phyloP scores from a whole-genome alignment of 768 basidiomycete species.

The Phaeotremella skinneri region DNA sequence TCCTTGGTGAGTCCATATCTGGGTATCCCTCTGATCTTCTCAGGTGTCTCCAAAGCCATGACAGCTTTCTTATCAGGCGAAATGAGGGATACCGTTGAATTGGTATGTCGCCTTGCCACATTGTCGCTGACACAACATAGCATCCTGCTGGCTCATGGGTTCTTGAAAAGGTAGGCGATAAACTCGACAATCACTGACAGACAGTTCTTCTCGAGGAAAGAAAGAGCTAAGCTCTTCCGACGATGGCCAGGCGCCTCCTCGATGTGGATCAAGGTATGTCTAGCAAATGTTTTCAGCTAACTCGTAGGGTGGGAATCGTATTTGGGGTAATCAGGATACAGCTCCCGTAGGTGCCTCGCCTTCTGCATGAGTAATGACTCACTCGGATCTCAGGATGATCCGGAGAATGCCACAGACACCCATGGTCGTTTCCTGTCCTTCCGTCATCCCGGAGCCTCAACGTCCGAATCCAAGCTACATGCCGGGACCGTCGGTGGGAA shows the following conservation, averaged over 20 bases:
- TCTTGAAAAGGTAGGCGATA: slow-evolving; percentile 48
- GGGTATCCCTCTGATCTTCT: not conserved
- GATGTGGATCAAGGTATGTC: slow-evolving; percentile 83
- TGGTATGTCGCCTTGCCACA: slow-evolving; percentile 60
- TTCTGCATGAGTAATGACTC: slow-evolving; percentile 49
- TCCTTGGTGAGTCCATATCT: slow-evolving; percentile 64
- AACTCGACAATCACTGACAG: slow-evolving; percentile 55
- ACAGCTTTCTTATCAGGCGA: slow-evolving; percentile 91
- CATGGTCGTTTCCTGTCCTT: slow-evolving; percentile 85
- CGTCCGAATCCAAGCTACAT: slow-evolving; percentile 28
- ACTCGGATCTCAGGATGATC: slow-evolving; percentile 72
- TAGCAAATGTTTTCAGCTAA: not conserved
- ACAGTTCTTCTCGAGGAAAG: slow-evolving; percentile 84
- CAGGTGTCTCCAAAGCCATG: slow-evolving; percentile 78
- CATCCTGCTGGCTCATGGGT: slow-evolving; percentile 51
- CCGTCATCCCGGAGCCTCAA: slow-evolving; percentile 52
- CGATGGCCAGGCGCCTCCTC: slow-evolving; percentile 94
- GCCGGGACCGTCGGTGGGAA: slow-evolving; percentile 44
- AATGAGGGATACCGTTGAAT: slow-evolving; percentile 75
- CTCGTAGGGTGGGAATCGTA: slow-evolving; percentile 63
- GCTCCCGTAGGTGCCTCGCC: slow-evolving; percentile 26
- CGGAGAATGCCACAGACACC: slow-evolving; percentile 55
- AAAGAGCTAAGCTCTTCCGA: slow-evolving; percentile 83
- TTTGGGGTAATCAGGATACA: slow-evolving; percentile 35
- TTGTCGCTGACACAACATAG: slow-evolving; percentile 19